Evolutionary conservation across 2,329 filamentous ascomycete genomes (phyloP).

Genomic region (Sarocladiaceae sp.): DNA sequence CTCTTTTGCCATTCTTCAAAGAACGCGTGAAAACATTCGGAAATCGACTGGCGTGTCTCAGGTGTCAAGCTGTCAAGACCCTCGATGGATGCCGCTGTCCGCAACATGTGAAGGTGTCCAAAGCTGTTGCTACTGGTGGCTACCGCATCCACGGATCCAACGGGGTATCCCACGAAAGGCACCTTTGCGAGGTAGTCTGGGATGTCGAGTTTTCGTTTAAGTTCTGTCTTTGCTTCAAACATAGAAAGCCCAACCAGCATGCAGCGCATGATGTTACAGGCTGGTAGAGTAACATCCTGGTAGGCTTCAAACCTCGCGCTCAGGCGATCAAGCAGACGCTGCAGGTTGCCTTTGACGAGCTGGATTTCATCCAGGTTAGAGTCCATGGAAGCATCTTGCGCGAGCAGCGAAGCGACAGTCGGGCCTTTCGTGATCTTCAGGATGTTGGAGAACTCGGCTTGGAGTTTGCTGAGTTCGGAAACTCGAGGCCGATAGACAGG

Average conservation of each 20-base stretch:
- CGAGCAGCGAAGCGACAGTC: slow-evolving; percentile 20
- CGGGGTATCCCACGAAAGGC: slow-evolving; percentile 52
- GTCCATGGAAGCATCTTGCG: slow-evolving; percentile 12
- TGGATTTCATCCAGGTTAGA: slow-evolving; percentile 33
- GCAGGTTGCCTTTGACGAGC: slow-evolving; percentile 51
- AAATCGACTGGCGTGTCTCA: slow-evolving; percentile 47
- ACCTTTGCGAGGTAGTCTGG: slow-evolving; percentile 36
- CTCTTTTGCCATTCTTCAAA: slow-evolving; percentile 76
- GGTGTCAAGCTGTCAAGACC: slow-evolving; percentile 33
- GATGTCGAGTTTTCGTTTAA: slow-evolving; percentile 27
- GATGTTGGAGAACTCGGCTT: slow-evolving; percentile 77
- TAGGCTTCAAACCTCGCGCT: slow-evolving; percentile 67
- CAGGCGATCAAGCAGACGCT: slow-evolving; percentile 64
- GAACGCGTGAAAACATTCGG: slow-evolving; percentile 63
- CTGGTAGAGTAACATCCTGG: slow-evolving; percentile 74
- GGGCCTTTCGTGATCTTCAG: slow-evolving; percentile 54
- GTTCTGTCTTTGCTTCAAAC: slow-evolving; percentile 38
- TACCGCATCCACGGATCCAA: too few relatives aligned
- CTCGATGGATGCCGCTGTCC: slow-evolving; percentile 35
- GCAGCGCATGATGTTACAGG: slow-evolving; percentile 72
- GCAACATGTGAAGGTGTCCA: slow-evolving; percentile 1
- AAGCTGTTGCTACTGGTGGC: too few relatives aligned
- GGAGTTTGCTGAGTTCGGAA: slow-evolving; percentile 64
- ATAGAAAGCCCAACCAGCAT: slow-evolving; percentile 70
- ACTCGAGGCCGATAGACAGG: slow-evolving; percentile 64